phyloP scores from a whole-genome alignment of 768 basidiomycete species.

The Rossbeevera mucosa region DNA sequence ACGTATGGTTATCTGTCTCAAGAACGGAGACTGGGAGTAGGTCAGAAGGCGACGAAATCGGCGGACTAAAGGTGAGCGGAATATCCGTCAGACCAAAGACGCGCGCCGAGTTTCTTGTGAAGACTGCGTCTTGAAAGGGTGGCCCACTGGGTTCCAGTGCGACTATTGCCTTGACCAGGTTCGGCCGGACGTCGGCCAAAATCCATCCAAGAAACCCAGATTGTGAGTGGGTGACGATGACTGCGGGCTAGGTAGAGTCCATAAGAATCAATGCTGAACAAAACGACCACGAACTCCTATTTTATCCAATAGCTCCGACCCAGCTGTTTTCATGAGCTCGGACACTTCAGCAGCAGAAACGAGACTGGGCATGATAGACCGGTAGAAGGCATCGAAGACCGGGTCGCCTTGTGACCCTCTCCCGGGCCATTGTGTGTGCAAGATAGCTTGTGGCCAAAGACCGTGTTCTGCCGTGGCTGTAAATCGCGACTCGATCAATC shows the following conservation, averaged over 20 bases:
- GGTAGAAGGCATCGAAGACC: constrained; percentile 43
- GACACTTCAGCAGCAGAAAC: constrained; percentile 34
- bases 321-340: constrained; percentile 39
- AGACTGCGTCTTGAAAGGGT: constrained; percentile 41
- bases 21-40: constrained; percentile 28
- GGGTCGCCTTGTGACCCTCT: constrained; percentile 44
- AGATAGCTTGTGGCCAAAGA: constrained; percentile 43
- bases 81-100: constrained; percentile 47
- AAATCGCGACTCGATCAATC: constrained; percentile 37
- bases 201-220: constrained; percentile 47
- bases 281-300: constrained; percentile 40
- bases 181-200: constrained; percentile 43
- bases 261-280: not conserved
- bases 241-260: constrained; percentile 33
- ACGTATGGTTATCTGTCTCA: constrained; percentile 32
- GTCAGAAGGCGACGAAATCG: constrained; percentile 37
- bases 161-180: constrained; percentile 42
- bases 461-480: constrained; percentile 38
- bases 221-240: constrained; percentile 51
- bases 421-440: constrained; percentile 53
- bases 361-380: constrained; percentile 39
- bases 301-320: constrained; percentile 39
- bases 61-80: constrained; percentile 41
- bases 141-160: constrained; percentile 49
- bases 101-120: constrained; percentile 35